phyloP scores from a whole-genome alignment of 2,329 filamentous ascomycete species.

The Hypoxylon sp. region DNA sequence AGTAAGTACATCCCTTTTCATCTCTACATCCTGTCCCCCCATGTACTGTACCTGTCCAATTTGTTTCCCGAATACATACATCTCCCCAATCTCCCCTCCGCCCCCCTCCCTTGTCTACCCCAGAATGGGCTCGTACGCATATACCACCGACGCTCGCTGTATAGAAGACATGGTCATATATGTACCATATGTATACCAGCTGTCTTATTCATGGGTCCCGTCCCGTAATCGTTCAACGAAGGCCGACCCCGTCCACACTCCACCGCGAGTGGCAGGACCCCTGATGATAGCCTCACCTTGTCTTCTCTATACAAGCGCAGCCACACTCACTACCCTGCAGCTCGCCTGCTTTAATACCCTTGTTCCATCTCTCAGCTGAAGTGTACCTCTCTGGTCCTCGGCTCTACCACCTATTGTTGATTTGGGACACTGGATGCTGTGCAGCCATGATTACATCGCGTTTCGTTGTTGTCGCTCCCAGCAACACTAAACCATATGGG shows the following conservation, averaged over 20 bases:
- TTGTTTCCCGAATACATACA: constrained; percentile 35
- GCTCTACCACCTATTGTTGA: constrained; percentile 25
- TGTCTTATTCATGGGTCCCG: constrained; percentile 44
- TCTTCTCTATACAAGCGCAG: constrained; percentile 23
- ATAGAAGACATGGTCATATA: constrained; percentile 45
- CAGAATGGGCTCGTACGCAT: constrained; percentile 47
- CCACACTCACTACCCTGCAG: constrained; percentile 35
- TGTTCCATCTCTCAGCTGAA: constrained; percentile 28
- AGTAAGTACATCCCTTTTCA: constrained; percentile 66
- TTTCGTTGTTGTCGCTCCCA: constrained; percentile 41
- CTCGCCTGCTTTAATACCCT: constrained; percentile 33
- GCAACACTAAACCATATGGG: constrained; percentile 42
- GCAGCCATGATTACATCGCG: constrained; percentile 47
- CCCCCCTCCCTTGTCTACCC: constrained; percentile 39
- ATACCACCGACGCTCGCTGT: constrained; percentile 34
- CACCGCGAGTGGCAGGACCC: constrained; percentile 41
- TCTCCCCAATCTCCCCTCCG: constrained; percentile 35
- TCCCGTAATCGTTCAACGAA: constrained; percentile 40
- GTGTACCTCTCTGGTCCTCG: constrained; percentile 11
- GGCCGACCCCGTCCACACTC: constrained; percentile 36
- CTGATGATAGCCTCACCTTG: constrained; percentile 47
- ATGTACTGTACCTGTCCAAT: constrained; percentile 46
- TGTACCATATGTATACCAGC: constrained; percentile 48
- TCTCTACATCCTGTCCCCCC: constrained; percentile 50
- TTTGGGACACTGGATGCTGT: constrained; percentile 37